Evolutionary conservation across 495 filamentous ascomycete genomes (phyloP).

Genomic region (Bombardia bombarda): DNA sequence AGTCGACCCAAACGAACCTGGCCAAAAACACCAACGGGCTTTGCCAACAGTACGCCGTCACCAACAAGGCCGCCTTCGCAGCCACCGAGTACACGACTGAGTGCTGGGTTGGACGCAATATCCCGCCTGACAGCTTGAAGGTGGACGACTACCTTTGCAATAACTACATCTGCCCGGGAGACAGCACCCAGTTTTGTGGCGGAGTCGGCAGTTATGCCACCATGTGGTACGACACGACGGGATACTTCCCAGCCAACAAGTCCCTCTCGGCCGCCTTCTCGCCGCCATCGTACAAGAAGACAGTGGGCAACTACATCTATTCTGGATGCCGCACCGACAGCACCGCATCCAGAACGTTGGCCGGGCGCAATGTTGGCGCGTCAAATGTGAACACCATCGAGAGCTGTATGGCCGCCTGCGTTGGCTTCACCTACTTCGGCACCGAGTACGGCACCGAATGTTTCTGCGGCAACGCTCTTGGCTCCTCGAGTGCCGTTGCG

Average conservation of each 20-base stretch:
- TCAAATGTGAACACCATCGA: conserved; percentile 22
- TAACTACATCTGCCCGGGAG: conserved; percentile 25
- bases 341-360: conserved; percentile 11
- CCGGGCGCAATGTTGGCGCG: conserved; percentile 4
- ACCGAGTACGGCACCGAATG: conserved; percentile 7
- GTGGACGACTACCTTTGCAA: conserved; percentile 24
- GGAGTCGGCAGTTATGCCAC: conserved; percentile 16
- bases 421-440: conserved; percentile 7
- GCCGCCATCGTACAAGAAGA: conserved; percentile 9
- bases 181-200: conserved; percentile 27
- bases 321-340: conserved; percentile 29
- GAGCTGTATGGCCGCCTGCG: conserved; percentile 15
- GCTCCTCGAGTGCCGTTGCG: neutral
- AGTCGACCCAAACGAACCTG: conserved; percentile 19
- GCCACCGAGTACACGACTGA: conserved; percentile 23
- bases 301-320: conserved; percentile 19
- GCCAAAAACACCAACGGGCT: conserved; percentile 22
- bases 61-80: conserved; percentile 22
- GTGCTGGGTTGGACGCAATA: conserved; percentile 28
- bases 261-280: conserved; percentile 10
- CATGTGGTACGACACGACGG: conserved; percentile 12
- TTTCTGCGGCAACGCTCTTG: conserved; percentile 5
- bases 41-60: conserved; percentile 25
- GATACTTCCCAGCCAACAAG: conserved; percentile 6
- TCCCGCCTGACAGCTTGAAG: conserved; percentile 14